These are phyloP conservation scores for Golubevia pallescens DNA, from an alignment of 1,284 basidiomycete genomes.

Conservation along the genomic window DNA sequence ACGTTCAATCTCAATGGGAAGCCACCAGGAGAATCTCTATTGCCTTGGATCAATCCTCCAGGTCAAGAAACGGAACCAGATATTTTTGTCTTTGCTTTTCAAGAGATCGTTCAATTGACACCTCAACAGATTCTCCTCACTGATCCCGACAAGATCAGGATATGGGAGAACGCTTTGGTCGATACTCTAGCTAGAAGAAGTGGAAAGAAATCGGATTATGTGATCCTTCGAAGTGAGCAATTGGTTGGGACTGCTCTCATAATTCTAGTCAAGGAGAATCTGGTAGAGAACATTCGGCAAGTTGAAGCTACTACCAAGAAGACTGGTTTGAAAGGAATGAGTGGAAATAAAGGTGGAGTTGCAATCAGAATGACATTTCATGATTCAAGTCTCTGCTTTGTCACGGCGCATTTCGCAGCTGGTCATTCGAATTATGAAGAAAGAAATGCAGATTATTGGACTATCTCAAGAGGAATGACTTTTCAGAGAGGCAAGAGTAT, in stretches of 20 bases:
- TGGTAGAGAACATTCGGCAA: constrained; percentile 80
- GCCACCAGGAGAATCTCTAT: constrained; percentile 77
- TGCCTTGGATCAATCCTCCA: constrained; percentile 86
- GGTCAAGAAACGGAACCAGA: constrained; percentile 69
- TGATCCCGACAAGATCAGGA: constrained; percentile 80
- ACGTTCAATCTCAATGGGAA: constrained; percentile 97
- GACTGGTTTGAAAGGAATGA: constrained; percentile 95
- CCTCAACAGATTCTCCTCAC: constrained; percentile 91
- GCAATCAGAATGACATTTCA: constrained; percentile 88
- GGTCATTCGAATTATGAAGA: constrained; percentile 88
- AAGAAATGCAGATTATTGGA: constrained; percentile 88
- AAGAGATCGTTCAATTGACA: constrained; percentile 95
- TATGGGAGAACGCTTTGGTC: constrained; percentile 83
- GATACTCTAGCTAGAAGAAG: constrained; percentile 77
- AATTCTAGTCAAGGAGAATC: constrained; percentile 78
- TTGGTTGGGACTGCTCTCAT: constrained; percentile 93
- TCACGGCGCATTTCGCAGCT: constrained; percentile 94
- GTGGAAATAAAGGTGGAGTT: constrained; percentile 88
- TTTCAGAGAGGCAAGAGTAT: constrained; percentile 90
- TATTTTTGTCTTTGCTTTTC: constrained; percentile 89
- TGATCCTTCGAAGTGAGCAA: constrained; percentile 89
- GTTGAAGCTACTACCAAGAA: constrained; percentile 92
- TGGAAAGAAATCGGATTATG: constrained; percentile 76
- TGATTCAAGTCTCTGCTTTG: constrained; percentile 90
- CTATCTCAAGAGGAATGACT: constrained; percentile 80